Conservation (phyloP, 2,329 filamentous ascomycete species). For the Arthrobotrys musiformis region DNA sequence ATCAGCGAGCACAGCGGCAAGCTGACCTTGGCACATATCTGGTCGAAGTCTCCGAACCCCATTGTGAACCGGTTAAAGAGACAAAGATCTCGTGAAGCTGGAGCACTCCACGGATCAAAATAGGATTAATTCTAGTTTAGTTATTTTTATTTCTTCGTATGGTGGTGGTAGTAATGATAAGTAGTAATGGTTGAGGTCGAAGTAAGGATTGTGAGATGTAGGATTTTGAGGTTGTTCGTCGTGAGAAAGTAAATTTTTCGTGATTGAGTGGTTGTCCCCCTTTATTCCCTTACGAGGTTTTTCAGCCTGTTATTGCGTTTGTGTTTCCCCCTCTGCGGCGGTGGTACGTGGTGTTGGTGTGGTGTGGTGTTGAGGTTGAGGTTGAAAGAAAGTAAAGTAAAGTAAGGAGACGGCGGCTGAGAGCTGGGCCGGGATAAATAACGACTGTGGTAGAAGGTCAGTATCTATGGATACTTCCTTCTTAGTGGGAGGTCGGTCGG, state of each 20-base stretch:
- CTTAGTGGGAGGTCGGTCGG: background rate
- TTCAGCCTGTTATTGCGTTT: constrained; percentile 25
- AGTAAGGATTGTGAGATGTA: constrained; percentile 1
- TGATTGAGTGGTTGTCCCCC: constrained; percentile 16
- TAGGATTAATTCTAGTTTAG: background rate
- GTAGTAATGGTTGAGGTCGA: too few relatives aligned
- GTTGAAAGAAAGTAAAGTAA: too few relatives aligned
- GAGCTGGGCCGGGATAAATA: background rate
- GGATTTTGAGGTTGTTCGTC: constrained; percentile 3
- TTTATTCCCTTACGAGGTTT: constrained; percentile 23
- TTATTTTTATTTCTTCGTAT: background rate
- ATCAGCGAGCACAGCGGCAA: constrained; percentile 88
- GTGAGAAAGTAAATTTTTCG: constrained; percentile 8
- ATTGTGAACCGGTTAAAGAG: constrained; percentile 65
- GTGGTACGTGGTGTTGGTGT: too few relatives aligned
- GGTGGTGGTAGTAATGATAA: too few relatives aligned
- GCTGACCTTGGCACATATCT: constrained; percentile 84
- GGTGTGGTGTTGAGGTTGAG: background rate
- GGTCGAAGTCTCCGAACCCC: constrained; percentile 90
- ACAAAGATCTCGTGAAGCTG: constrained; percentile 10
- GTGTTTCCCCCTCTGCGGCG: constrained; percentile 4
- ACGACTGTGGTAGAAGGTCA: background rate
- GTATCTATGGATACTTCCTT: background rate
- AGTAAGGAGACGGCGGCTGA: background rate
- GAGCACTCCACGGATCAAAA: constrained; percentile 9